Evolutionary conservation across 2,329 filamentous ascomycete genomes (phyloP).

Genomic region (Colletotrichum higginsianum): DNA sequence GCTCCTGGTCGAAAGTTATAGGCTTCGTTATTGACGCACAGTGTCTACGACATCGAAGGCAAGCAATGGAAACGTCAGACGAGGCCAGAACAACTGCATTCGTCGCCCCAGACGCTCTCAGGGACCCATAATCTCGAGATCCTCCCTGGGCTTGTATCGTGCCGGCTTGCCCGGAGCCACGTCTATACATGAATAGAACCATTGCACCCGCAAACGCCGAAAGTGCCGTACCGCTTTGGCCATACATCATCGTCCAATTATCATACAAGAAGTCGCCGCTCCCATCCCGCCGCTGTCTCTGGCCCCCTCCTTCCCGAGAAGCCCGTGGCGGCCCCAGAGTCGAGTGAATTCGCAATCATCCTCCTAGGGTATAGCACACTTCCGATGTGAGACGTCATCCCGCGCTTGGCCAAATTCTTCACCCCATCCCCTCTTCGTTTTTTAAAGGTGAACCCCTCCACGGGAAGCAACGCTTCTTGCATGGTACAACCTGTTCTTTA

Average conservation of each 20-base stretch:
- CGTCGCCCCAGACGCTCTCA: constrained; percentile 26
- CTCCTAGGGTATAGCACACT: constrained; percentile 8
- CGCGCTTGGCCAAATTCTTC: neutral
- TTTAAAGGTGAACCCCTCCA: constrained; percentile 6
- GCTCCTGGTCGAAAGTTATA: neutral
- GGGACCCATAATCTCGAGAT: constrained; percentile 5
- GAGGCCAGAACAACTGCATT: constrained; percentile 31
- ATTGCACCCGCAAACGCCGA: constrained; percentile 40
- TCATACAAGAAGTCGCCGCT: constrained; percentile 42
- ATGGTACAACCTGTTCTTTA: neutral
- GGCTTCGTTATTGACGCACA: neutral
- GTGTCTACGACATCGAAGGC: neutral
- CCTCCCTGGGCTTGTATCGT: constrained; percentile 4
- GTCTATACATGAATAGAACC: constrained; percentile 38
- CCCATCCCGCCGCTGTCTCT: constrained; percentile 13
- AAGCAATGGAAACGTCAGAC: neutral
- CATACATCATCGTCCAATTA: constrained; percentile 41
- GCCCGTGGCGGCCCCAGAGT: neutral
- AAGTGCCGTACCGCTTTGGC: constrained; percentile 37
- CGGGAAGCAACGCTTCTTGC: constrained; percentile 12
- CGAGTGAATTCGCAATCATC: constrained; percentile 4
- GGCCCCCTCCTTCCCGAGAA: constrained; percentile 18
- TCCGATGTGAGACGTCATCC: constrained; percentile 16
- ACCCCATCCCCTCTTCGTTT: neutral
- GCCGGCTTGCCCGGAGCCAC: constrained; percentile 26